These are phyloP conservation scores for Parsonsia alboflavescens DNA, from an alignment of 257 asterid species.

Conservation along the genomic window DNA sequence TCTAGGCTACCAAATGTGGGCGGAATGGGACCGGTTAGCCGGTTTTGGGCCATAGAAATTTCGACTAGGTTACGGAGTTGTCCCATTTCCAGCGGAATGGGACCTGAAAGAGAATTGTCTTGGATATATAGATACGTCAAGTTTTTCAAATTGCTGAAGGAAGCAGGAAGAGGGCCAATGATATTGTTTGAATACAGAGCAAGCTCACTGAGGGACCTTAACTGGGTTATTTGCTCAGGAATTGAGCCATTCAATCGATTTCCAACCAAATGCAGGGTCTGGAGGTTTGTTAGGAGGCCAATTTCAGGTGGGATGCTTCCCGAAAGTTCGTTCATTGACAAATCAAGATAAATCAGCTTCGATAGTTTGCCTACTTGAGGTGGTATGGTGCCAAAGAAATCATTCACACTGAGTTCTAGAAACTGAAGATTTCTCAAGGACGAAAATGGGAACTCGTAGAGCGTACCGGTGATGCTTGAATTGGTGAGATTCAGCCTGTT, in stretches of 20 bases:
- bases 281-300: conserved; percentile 7
- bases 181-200: conserved; percentile 1
- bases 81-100: background rate
- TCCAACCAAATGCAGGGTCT: background rate
- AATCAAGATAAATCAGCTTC: conserved; percentile 12
- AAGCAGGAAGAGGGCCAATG: conserved; percentile 8
- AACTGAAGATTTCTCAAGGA: conserved; percentile 18
- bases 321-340: background rate
- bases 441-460: conserved; percentile 19
- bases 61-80: conserved; percentile 7
- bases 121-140: background rate
- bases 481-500: conserved; percentile 17
- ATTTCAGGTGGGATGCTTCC: conserved; percentile 20
- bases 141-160: conserved; percentile 5
- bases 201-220: conserved; percentile 4
- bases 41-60: background rate
- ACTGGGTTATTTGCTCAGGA: conserved; percentile 7
- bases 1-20: background rate
- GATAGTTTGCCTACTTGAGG: conserved; percentile 12
- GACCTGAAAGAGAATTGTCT: background rate
- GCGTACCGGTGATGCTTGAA: conserved; percentile 8
- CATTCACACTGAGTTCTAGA: conserved; percentile 15
- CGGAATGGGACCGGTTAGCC: conserved; percentile 5
- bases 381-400: conserved; percentile 18
- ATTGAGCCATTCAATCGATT: conserved; percentile 20